Conservation (phyloP, 1,284 basidiomycete genomes). For the Apiotrichum sp. region DNA sequence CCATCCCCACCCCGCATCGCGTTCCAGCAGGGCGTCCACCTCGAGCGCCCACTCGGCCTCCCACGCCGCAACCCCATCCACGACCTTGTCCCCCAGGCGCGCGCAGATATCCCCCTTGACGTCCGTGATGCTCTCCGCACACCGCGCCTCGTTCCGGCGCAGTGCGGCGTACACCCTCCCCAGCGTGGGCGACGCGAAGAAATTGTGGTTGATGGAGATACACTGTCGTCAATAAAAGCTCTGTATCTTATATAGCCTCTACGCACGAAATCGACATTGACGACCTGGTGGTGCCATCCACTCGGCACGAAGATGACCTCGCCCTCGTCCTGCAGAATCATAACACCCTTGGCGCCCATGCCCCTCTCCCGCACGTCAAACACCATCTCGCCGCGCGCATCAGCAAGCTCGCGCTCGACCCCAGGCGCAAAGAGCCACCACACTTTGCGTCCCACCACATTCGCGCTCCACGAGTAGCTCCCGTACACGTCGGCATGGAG, state of each 20-base stretch:
- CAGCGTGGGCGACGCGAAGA: conserved; percentile 52
- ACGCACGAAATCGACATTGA: conserved; percentile 43
- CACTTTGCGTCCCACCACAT: conserved; percentile 52
- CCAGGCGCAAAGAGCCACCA: conserved; percentile 55
- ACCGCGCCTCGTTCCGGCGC: conserved; percentile 39
- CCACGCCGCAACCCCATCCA: conserved; percentile 32
- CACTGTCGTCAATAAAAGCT: conserved; percentile 29
- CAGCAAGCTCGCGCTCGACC: conserved; percentile 30
- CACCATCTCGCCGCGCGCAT: conserved; percentile 24
- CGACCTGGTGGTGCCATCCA: conserved; percentile 49
- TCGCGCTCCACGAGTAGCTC: conserved; percentile 56
- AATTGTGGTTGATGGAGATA: conserved; percentile 52
- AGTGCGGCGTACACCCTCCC: conserved; percentile 48
- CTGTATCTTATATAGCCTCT: no score
- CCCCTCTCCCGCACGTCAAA: conserved; percentile 37
- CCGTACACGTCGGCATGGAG: conserved; percentile 54
- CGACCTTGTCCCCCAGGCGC: conserved; percentile 8
- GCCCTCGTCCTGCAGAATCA: conserved; percentile 39
- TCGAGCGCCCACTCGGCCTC: conserved; percentile 48
- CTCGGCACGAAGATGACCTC: conserved; percentile 50
- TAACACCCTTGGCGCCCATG: conserved; percentile 20
- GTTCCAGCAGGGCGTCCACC: conserved; percentile 48
- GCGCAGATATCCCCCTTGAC: conserved; percentile 31
- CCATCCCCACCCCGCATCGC: conserved; percentile 51
- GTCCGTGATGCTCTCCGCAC: conserved; percentile 48